phyloP scores from a whole-genome alignment of 805 yeast genomes.

The Candida endomychidarum region DNA sequence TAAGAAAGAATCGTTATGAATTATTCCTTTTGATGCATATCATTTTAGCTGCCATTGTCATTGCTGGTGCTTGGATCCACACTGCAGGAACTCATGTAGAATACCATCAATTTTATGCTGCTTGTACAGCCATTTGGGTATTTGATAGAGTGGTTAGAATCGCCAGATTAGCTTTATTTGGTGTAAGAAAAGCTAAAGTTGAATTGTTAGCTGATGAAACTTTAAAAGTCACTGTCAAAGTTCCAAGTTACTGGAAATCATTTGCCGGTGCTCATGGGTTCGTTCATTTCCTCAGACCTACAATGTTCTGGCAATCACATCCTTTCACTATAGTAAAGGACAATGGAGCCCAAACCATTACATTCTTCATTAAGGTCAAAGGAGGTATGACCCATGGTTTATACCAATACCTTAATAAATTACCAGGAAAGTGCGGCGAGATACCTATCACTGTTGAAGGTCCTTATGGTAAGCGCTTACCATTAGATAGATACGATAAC shows the following conservation, averaged over 20 bases:
- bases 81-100: conserved; percentile 24
- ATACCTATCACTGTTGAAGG: conserved; percentile 39
- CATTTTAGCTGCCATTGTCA: conserved; percentile 36
- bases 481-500: conserved; percentile 32
- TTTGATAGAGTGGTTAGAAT: conserved; percentile 36
- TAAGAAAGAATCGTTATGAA: conserved; percentile 72
- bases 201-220: conserved; percentile 39
- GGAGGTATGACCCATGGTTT: conserved; percentile 41
- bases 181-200: conserved; percentile 35
- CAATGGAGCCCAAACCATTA: conserved; percentile 38
- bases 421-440: conserved; percentile 31
- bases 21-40: conserved; percentile 23
- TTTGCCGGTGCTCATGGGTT: conserved; percentile 40
- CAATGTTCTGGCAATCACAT: conserved; percentile 47
- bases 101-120: conserved; percentile 24
- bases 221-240: conserved; percentile 46
- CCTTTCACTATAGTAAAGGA: conserved; percentile 40
- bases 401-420: conserved; percentile 30
- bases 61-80: conserved; percentile 63
- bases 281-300: conserved; percentile 38
- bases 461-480: conserved; percentile 36
- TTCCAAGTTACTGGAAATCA: conserved; percentile 49
- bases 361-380: conserved; percentile 46
- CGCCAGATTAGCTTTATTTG: conserved; percentile 30
- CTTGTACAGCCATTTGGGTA: conserved; percentile 37